Evolutionary conservation across 2,329 filamentous ascomycete genomes (phyloP).

Genomic region (Macroventuria anomochaeta): DNA sequence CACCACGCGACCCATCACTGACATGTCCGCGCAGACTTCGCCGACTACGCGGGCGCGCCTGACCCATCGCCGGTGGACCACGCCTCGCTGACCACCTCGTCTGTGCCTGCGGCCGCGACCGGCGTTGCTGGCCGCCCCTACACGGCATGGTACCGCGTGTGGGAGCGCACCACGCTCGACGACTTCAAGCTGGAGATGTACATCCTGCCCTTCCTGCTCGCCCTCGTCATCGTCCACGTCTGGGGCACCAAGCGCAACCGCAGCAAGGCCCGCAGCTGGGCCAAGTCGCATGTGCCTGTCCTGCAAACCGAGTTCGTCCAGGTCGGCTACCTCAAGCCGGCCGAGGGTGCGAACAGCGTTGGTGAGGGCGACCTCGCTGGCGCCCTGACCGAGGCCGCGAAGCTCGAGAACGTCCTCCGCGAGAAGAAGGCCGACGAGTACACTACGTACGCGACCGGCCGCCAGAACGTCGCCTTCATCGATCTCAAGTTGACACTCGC

Average conservation of each 20-base stretch:
- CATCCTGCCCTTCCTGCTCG: conserved; percentile 75
- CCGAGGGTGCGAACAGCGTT: conserved; percentile 53
- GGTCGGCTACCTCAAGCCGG: conserved; percentile 73
- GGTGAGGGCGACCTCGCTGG: conserved; percentile 48
- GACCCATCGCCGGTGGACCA: conserved; percentile 64
- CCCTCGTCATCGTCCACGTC: conserved; percentile 80
- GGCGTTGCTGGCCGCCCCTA: conserved; percentile 66
- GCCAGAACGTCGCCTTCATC: conserved; percentile 90
- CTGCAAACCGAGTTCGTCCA: conserved; percentile 83
- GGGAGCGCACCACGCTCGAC: conserved; percentile 81
- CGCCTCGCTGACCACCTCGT: conserved; percentile 50
- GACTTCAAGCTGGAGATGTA: conserved; percentile 90
- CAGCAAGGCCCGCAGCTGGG: conserved; percentile 80
- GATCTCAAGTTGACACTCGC: conserved; percentile 82
- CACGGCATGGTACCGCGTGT: conserved; percentile 96
- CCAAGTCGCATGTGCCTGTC: conserved; percentile 72
- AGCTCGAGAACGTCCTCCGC: conserved; percentile 70
- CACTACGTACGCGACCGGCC: conserved; percentile 84
- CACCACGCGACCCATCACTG: conserved; percentile 16
- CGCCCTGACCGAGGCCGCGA: conserved; percentile 51
- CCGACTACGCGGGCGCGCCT: conserved; percentile 85
- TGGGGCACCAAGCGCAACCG: conserved; percentile 83
- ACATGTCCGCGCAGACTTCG: conserved; percentile 72
- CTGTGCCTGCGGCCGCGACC: conserved; percentile 39
- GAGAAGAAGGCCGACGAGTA: conserved; percentile 90